These are phyloP conservation scores for Neolentinus lepideus DNA, from an alignment of 1,284 basidiomycete genomes.

Conservation along the genomic window DNA sequence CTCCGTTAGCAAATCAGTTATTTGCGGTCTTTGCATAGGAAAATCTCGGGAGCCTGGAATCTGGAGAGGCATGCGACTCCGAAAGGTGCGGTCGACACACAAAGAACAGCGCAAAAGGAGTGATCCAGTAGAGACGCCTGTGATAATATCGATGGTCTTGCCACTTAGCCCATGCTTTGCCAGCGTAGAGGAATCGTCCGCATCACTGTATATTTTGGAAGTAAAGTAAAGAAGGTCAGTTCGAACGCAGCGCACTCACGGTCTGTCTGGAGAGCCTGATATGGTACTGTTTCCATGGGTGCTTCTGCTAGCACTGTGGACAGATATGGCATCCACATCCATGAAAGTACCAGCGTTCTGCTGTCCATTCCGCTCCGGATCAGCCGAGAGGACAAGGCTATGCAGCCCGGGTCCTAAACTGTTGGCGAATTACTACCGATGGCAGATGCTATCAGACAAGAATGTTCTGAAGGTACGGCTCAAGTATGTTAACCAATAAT, in stretches of 20 bases:
- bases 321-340: slow-evolving; percentile 35
- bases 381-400: slow-evolving; percentile 25
- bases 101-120: background rate
- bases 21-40: background rate
- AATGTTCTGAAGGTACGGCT: background rate
- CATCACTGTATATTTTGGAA: background rate
- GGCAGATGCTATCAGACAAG: background rate
- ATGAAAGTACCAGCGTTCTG: slow-evolving; percentile 24
- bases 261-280: background rate
- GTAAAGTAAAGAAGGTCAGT: background rate
- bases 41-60: background rate
- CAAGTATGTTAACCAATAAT: slow-evolving; percentile 30
- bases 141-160: background rate
- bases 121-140: background rate
- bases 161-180: background rate
- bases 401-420: slow-evolving; percentile 27
- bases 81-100: background rate
- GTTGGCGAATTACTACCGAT: slow-evolving; percentile 30
- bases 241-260: background rate
- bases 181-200: background rate
- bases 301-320: slow-evolving; percentile 21
- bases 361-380: slow-evolving; percentile 14
- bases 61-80: background rate
- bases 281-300: background rate
- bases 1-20: too few relatives aligned